phyloP scores from a whole-genome alignment of 75 land plant species.

The Adiantum capillusveneris region DNA sequence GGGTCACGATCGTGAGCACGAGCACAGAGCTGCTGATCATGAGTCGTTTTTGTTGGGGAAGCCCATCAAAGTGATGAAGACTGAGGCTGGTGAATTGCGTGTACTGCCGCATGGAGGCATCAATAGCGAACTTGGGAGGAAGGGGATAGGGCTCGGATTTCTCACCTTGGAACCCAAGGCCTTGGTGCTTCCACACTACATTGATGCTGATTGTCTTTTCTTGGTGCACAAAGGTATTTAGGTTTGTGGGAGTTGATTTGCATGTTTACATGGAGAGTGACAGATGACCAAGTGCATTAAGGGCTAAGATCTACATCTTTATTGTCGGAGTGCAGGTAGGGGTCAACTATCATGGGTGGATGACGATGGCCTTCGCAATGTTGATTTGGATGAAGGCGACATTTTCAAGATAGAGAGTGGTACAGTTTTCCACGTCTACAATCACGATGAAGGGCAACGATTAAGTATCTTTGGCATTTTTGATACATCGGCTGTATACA shows the following conservation, averaged over 20 bases:
- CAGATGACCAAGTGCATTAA: not conserved
- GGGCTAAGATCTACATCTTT: not conserved
- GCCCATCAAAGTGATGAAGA: conserved; percentile 32
- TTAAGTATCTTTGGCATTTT: conserved; percentile 49
- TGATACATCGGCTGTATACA: conserved; percentile 33
- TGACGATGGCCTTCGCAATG: conserved; percentile 34
- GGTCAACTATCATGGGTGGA: conserved; percentile 40
- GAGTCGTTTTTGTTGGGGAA: conserved; percentile 34
- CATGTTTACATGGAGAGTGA: not conserved
- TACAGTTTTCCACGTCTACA: conserved; percentile 54
- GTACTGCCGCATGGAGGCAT: conserved; percentile 10
- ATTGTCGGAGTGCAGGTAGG: conserved; percentile 25
- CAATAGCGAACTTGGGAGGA: not conserved
- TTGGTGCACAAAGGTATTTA: conserved; percentile 4
- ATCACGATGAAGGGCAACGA: conserved; percentile 37
- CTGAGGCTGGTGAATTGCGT: conserved; percentile 57
- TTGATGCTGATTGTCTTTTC: not conserved
- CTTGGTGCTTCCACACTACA: conserved; percentile 4
- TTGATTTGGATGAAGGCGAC: conserved; percentile 41
- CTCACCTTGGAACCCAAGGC: conserved; percentile 5
- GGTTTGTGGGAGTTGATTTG: not conserved
- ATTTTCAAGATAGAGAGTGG: conserved; percentile 47
- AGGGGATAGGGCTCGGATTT: conserved; percentile 9
- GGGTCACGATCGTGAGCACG: too few species aligned
- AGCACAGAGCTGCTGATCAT: not conserved